Percentiles rank a stretch among this genome's conserved stretches.
phyloP scores from a whole-genome alignment of 306 rosid genomes.

The Gastrolobium villosum region DNA sequence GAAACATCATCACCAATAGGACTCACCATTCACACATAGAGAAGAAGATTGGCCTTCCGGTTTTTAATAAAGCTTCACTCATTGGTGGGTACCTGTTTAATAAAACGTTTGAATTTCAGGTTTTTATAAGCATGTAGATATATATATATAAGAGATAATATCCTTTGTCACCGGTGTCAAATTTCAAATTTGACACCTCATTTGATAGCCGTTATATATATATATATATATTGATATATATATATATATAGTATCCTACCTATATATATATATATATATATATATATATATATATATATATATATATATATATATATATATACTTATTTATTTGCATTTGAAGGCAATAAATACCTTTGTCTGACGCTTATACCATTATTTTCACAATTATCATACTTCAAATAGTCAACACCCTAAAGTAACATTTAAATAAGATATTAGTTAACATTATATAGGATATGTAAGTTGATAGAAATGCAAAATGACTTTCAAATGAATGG shows the following conservation, averaged over 20 bases:
- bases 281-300: too few species aligned
- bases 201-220: too few species aligned
- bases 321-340: neutral
- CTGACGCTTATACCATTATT: constrained; percentile 55
- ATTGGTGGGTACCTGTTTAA: constrained; percentile 66
- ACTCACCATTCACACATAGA: constrained; percentile 81
- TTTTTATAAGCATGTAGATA: neutral
- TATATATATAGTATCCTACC: too few species aligned
- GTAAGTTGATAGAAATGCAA: neutral
- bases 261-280: too few species aligned
- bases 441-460: neutral
- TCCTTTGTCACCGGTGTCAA: too few species aligned
- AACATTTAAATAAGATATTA: neutral
- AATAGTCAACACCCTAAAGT: constrained; percentile 68
- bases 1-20: neutral
- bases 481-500: neutral
- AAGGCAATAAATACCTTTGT: constrained; percentile 51
- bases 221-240: too few species aligned
- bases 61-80: constrained; percentile 61
- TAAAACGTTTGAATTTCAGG: neutral
- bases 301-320: too few species aligned
- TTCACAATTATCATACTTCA: constrained; percentile 78
- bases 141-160: too few species aligned
- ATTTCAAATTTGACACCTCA: too few species aligned
- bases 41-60: constrained; percentile 63